A percentile compares a stretch with the other conserved stretches of the same genome.
These are phyloP conservation scores for Candolleomyces aberdarensis DNA, from an alignment of 768 basidiomycete species.

Conservation along the genomic window DNA sequence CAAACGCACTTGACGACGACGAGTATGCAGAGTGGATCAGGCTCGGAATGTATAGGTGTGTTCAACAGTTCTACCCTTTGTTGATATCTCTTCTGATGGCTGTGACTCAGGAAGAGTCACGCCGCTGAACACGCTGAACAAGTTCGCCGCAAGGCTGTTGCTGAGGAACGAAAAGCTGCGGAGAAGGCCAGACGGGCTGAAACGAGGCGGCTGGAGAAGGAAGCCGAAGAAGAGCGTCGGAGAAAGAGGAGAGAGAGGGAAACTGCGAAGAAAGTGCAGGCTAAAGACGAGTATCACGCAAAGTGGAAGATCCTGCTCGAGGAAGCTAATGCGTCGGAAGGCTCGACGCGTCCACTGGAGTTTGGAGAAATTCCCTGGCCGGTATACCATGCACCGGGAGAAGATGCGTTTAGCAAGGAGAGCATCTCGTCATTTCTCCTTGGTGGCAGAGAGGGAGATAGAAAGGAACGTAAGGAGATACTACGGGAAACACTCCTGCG, in stretches of 20 bases:
- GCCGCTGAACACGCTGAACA: slow-evolving; percentile 65
- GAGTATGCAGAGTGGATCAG: slow-evolving; percentile 88
- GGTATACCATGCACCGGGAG: slow-evolving; percentile 22
- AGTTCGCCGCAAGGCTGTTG: slow-evolving; percentile 50
- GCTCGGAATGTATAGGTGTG: slow-evolving; percentile 79
- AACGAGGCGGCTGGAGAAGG: slow-evolving; percentile 46
- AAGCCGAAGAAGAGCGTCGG: slow-evolving; percentile 50
- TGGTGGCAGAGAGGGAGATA: slow-evolving; percentile 29
- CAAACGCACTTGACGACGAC: slow-evolving; percentile 70
- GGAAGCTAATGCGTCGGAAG: slow-evolving; percentile 18
- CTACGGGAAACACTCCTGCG: slow-evolving; percentile 66
- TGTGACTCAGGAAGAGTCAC: slow-evolving; percentile 54
- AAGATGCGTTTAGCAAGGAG: slow-evolving; percentile 40
- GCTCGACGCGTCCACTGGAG: slow-evolving; percentile 23
- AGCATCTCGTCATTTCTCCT: slow-evolving; percentile 60
- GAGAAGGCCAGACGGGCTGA: slow-evolving; percentile 55
- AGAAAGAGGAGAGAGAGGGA: slow-evolving; percentile 48
- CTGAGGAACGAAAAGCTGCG: slow-evolving; percentile 49
- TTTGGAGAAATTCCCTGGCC: slow-evolving; percentile 79
- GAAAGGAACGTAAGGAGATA: slow-evolving; percentile 55
- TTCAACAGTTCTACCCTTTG: neutral
- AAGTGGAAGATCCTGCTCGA: slow-evolving; percentile 54
- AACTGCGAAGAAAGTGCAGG: slow-evolving; percentile 38
- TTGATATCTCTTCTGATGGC: slow-evolving; percentile 7
- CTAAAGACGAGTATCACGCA: slow-evolving; percentile 51